Evolutionary conservation across 2,329 filamentous ascomycete species (phyloP), one percentile per base, ranked within the genome.

Genomic region (Rutstroemia sp.): DNA sequence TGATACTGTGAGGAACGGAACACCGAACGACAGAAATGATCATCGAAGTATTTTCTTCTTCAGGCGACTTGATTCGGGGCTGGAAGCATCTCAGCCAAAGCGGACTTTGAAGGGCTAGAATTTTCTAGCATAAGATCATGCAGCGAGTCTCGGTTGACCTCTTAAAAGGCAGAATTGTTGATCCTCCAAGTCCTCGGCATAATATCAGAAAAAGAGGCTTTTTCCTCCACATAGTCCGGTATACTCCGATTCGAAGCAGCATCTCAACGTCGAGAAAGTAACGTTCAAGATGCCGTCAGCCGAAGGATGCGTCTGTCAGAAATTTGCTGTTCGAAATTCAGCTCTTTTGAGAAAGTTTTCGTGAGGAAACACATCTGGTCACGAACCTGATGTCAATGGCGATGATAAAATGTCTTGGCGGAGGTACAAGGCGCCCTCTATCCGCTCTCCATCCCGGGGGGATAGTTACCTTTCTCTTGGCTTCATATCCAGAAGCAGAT

Each of bases 381-480:
- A 41, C 14, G 38, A 14, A 41, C 2, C 17, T 17, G 42, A 17
- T 27, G 14, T 54, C 30, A 30, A 42, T 16, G 19, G 37, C 27
- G 30, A 54, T 39, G 34, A 25, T 5, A 39, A 41, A 7, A 30
- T n/a, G 30, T 7, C 51, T 54, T 54, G 51, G 51, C 44, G 12
- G 51, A 19, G 37, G 48, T 39, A 54, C 51, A 48, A 54, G 51
- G 44, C 51, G 51, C 27, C 51, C 21, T 25, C 38, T n/a, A 54
- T 48, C 44, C 44, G 51, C 23, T 54, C 42, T 41, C 38, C 17
- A 41, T 14, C 16, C 17, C 38, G 38, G 14, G 14, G 16, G 6
- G 34, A 48, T 6, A 30, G 44, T 48, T 54, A 41, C 44, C 19
- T 48, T 54, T 48, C 44, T 48, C 51, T 54, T 54, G 51, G 51